Evolutionary conservation across 192 early-diverging fungal species (phyloP).

Genomic region (Cetraspora pellucida): DNA sequence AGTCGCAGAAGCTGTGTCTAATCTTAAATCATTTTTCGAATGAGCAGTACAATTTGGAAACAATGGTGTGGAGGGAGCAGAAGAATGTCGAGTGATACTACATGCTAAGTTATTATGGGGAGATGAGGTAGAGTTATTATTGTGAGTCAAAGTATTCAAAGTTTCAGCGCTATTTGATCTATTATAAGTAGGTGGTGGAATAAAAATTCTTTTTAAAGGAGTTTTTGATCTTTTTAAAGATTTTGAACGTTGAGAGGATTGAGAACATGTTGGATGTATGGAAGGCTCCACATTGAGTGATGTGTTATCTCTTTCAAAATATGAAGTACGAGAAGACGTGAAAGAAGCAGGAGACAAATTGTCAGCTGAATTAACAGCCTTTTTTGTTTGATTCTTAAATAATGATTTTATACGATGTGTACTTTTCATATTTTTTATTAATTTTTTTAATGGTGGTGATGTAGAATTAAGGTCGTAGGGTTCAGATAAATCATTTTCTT

Average conservation of each 20-base stretch:
- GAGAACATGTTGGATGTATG: slow-evolving; percentile 16
- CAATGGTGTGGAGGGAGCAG: neutral
- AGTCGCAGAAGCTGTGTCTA: neutral
- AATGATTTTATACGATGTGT: neutral
- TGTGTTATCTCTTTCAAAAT: slow-evolving; percentile 14
- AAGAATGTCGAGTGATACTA: neutral
- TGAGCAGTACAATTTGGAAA: neutral
- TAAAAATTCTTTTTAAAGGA: slow-evolving; percentile 11
- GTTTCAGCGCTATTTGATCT: slow-evolving; percentile 22
- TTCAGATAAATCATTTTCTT: neutral
- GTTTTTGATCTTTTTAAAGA: neutral
- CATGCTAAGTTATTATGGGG: neutral
- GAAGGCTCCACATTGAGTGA: slow-evolving; percentile 14
- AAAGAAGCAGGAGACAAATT: neutral
- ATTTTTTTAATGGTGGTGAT: no score
- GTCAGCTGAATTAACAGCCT: neutral
- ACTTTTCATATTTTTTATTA: no score
- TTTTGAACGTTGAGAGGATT: slow-evolving; percentile 6
- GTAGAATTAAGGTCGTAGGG: neutral
- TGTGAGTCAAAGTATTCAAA: neutral
- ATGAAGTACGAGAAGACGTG: neutral
- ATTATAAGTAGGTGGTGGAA: slow-evolving; percentile 4
- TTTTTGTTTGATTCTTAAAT: neutral
- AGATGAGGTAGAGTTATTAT: neutral
- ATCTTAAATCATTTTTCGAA: neutral